These are phyloP conservation scores for Yarrowia yakushimensis DNA, from an alignment of 805 yeast genomes.

Conservation along the genomic window DNA sequence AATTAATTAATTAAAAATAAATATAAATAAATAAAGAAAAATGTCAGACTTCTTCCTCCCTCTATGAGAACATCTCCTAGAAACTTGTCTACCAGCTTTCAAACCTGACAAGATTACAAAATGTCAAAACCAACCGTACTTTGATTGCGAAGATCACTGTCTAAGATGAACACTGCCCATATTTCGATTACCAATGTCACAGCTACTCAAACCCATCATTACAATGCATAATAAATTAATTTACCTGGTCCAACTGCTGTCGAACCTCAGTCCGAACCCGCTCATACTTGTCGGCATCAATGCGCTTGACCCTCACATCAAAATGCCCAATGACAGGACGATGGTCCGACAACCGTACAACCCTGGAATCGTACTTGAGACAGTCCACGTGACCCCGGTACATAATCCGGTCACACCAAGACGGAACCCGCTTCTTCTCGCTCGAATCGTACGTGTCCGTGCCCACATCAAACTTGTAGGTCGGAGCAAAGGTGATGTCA, in stretches of 20 bases:
- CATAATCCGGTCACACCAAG: conserved; percentile 94
- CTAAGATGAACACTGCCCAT: too few relatives aligned
- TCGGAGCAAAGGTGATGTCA: conserved; percentile 73
- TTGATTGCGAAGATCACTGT: too few relatives aligned
- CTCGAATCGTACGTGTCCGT: conserved; percentile 79
- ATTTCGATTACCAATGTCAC: too few relatives aligned
- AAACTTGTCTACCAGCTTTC: too few relatives aligned
- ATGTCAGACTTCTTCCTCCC: too few relatives aligned
- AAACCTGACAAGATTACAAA: too few relatives aligned
- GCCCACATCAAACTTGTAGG: conserved; percentile 91
- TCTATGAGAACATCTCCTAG: too few relatives aligned
- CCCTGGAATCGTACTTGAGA: conserved; percentile 54
- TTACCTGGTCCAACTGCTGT: not conserved
- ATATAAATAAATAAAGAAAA: too few relatives aligned
- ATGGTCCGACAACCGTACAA: conserved; percentile 76
- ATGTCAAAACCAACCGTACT: too few relatives aligned
- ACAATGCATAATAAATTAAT: conserved; percentile 4
- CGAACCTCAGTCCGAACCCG: not conserved
- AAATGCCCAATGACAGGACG: conserved; percentile 81
- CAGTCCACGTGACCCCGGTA: conserved; percentile 62
- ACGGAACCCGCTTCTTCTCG: conserved; percentile 89
- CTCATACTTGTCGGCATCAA: conserved; percentile 48
- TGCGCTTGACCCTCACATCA: conserved; percentile 56
- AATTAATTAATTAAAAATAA: too few relatives aligned
- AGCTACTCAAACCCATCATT: too few relatives aligned